Evolutionary conservation across 495 filamentous ascomycete genomes (phyloP).

Genomic region (Emericellopsis terricola): DNA sequence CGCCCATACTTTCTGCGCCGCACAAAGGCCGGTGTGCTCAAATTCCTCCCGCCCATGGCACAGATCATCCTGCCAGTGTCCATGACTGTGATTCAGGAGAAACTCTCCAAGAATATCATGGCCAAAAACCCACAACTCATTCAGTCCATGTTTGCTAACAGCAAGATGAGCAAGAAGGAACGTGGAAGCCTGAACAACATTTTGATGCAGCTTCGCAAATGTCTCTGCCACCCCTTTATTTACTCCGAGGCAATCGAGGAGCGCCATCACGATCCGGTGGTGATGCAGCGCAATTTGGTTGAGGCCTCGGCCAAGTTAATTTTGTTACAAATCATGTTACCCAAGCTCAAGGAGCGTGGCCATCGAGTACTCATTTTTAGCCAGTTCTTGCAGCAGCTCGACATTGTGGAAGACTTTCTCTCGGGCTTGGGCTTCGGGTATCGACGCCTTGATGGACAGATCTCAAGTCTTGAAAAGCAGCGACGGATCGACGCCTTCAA

Average conservation of each 20-base stretch:
- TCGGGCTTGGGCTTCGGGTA: conserved; percentile 47
- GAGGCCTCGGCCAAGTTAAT: conserved; percentile 85
- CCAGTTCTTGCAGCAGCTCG: conserved; percentile 80
- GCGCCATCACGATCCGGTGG: conserved; percentile 26
- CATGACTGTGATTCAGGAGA: conserved; percentile 85
- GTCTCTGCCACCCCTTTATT: conserved; percentile 87
- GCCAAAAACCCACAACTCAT: conserved; percentile 80
- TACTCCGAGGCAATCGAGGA: conserved; percentile 87
- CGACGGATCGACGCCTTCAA: conserved; percentile 89
- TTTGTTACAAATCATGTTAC: conserved; percentile 74
- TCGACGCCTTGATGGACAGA: conserved; percentile 70
- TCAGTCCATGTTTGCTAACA: conserved; percentile 55
- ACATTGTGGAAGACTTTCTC: conserved; percentile 84
- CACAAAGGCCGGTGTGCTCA: conserved; percentile 79
- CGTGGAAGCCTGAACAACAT: conserved; percentile 77
- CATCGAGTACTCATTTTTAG: conserved; percentile 92
- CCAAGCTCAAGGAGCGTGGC: conserved; percentile 72
- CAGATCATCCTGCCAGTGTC: conserved; percentile 89
- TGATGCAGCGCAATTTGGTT: conserved; percentile 60
- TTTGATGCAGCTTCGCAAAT: conserved; percentile 87
- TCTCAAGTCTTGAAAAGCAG: conserved; percentile 71
- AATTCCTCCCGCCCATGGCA: conserved; percentile 77
- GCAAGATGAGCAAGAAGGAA: conserved; percentile 48
- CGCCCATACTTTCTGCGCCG: conserved; percentile 53
- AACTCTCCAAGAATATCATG: conserved; percentile 85